Base-by-base conservation (phyloP, 805 yeast genomes). In the Pichia manshurica region DNA sequence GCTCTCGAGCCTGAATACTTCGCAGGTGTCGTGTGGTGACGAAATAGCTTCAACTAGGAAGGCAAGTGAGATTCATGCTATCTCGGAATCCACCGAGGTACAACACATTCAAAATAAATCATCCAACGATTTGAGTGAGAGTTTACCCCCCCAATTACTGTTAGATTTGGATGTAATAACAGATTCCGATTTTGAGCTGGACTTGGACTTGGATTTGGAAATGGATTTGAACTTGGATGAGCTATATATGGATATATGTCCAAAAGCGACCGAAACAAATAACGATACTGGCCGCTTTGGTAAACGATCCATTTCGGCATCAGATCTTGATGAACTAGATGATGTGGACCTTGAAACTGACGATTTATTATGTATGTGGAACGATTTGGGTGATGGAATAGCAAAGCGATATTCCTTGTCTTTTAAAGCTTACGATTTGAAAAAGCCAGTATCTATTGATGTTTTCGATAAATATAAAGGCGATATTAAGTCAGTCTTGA, bases 401-500 rank as follows among this genome's bases (percentile, higher is more conserved):
- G 21, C 48, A 4, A 50, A 53, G 17, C 40, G 53, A 32, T 53
- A 48, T 31, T 53, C 55, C 2, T 20, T 60, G 22, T 56, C 60
- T 6, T 60, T 60, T 46, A 60, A 58, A 48, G 53, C 57, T 32
- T 56, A 58, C 44, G 62, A 60, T 46, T 32, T 42, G 35, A 35
- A 39, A 29, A 34, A 39, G 16, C 55, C 55, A 12, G 21, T 47
- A 15, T 25, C 47, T 9, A 20, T 37, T 1, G 47, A 49, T 17
- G 5, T 33, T 12, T 32, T 49, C 16, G 31, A 48, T 28, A 47
- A 45, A 31, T 52, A 44, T 28, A 47, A 47, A 34, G 17, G 22
- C 15, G 22, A 42, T 12, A 15, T 52, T 4, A 49, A 42, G 28
- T 21, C 23, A 8, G 41, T 47, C 16, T 28, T 47, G 35, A 20